Base-by-base conservation (phyloP, 2,329 filamentous ascomycete species). In the Conoideocrella luteorostrata region DNA sequence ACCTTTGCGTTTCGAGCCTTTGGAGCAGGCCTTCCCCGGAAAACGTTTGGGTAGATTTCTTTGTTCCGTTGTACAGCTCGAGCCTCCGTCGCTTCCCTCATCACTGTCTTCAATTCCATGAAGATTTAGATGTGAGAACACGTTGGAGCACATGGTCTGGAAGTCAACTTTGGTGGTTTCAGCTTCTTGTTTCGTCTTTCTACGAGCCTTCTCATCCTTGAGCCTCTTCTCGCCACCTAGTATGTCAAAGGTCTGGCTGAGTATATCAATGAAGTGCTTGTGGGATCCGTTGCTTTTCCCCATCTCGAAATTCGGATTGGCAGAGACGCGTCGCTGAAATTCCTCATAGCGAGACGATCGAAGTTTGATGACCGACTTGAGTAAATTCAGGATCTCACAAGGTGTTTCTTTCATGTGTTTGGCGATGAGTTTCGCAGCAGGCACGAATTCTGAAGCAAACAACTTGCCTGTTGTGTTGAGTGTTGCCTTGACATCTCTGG, bases 201-300 rank as follows among this genome's bases (percentile, higher is more conserved):
- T 10, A 7, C 11, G 9, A 4, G 10, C 7, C 7, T 22, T 20
- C 35, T 48, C 29, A 29, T 51, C 28, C 17, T 35, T 32, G 28
- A 50, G 41, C 55, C 56, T 61, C 6, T 34, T 32, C 1, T 57
- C 48, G 3, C 65, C 62, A 3, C 67, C 64, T 1, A 71, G 50
- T 11, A 53, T 51, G 1, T 58, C 24, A 28, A 69, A 70, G 1
- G 62, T 61, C 4, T 63, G 48, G 4, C 48, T 55, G 2, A 74
- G 58, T 2, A 56, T 58, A 34, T 70, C 59, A 41, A 72, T 71
- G 48, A 71, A 73, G 29, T 60, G 49, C 35, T 66, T 65, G 49
- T 74, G 68, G 1, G 58, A 57, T 2, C 44, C 47, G 46, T 71
- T 71, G 44, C 61, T 68, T 38, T 52, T 55, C 39, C 66, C 52